These are phyloP conservation scores for Kalaharituber pfeilii DNA, from an alignment of 2,329 filamentous ascomycete species.

Conservation along the genomic window DNA sequence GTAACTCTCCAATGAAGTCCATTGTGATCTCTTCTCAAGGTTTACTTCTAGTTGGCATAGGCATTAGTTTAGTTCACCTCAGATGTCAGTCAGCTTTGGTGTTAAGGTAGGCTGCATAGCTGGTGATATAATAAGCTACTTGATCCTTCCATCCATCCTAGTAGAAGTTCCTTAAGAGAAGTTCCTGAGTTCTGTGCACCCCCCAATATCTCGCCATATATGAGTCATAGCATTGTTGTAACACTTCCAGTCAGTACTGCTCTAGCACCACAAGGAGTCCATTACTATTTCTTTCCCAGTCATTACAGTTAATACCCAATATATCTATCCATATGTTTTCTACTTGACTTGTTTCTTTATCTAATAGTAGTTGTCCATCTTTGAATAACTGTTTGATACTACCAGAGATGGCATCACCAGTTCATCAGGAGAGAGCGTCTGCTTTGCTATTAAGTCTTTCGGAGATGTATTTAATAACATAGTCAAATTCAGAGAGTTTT, in stretches of 20 bases:
- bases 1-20: too few relatives aligned
- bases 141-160: too few relatives aligned
- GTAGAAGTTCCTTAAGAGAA: too few relatives aligned
- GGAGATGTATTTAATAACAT: not conserved
- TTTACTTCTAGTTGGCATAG: too few relatives aligned
- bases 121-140: too few relatives aligned
- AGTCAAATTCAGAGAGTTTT: not conserved
- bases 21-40: too few relatives aligned
- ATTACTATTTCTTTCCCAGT: not conserved
- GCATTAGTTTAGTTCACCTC: too few relatives aligned
- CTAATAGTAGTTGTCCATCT: not conserved
- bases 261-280: too few relatives aligned
- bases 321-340: not conserved
- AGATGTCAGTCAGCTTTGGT: too few relatives aligned
- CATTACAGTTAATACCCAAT: not conserved
- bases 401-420: not conserved
- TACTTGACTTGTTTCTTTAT: not conserved
- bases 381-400: not conserved
- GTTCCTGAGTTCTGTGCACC: too few relatives aligned
- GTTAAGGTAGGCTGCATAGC: too few relatives aligned
- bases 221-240: not conserved
- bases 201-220: too few relatives aligned
- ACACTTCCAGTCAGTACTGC: not conserved
- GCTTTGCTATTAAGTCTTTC: not conserved
- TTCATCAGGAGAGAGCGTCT: not conserved